A percentile compares a stretch with the other conserved stretches of the same genome.
These are phyloP conservation scores for Trametes villosa DNA, from an alignment of 768 basidiomycete genomes.

Conservation along the genomic window DNA sequence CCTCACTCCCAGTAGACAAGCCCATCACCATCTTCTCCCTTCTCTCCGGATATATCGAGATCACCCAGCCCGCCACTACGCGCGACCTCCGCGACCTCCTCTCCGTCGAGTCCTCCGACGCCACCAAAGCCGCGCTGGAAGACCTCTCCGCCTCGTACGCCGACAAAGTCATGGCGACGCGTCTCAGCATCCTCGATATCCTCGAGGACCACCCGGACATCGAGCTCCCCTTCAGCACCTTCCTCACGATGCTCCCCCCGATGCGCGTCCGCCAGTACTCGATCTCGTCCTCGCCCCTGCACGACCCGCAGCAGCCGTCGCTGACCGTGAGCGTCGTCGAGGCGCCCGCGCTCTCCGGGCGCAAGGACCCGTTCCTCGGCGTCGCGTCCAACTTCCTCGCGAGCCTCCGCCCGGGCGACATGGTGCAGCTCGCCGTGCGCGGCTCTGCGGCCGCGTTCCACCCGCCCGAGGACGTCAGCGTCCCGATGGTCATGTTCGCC, in stretches of 20 bases:
- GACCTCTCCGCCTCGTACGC: constrained; percentile 38
- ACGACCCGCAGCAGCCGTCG: constrained; percentile 46
- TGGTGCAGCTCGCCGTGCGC: constrained; percentile 48
- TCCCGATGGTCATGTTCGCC: constrained; percentile 51
- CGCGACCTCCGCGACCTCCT: constrained; percentile 43
- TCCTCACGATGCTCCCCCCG: constrained; percentile 47
- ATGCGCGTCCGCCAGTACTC: constrained; percentile 57
- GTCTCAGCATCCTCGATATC: constrained; percentile 47
- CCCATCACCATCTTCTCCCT: constrained; percentile 43
- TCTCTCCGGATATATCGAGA: constrained; percentile 50
- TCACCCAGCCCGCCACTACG: constrained; percentile 51
- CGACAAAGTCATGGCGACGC: constrained; percentile 39
- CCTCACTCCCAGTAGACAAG: constrained; percentile 44
- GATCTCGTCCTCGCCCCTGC: constrained; percentile 53
- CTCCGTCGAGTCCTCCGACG: constrained; percentile 30
- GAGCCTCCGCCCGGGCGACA: constrained; percentile 42
- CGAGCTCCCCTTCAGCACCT: constrained; percentile 41
- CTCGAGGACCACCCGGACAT: constrained; percentile 45
- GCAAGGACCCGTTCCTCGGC: constrained; percentile 43
- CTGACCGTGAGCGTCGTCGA: constrained; percentile 51
- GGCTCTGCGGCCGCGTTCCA: constrained; percentile 47
- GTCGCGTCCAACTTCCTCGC: constrained; percentile 53
- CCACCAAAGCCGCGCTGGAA: constrained; percentile 36
- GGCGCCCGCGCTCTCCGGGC: constrained; percentile 41
- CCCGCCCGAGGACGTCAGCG: constrained; percentile 43